These are phyloP conservation scores for Zymoseptoria passerinii DNA, from an alignment of 2,329 filamentous ascomycete genomes.

Conservation along the genomic window DNA sequence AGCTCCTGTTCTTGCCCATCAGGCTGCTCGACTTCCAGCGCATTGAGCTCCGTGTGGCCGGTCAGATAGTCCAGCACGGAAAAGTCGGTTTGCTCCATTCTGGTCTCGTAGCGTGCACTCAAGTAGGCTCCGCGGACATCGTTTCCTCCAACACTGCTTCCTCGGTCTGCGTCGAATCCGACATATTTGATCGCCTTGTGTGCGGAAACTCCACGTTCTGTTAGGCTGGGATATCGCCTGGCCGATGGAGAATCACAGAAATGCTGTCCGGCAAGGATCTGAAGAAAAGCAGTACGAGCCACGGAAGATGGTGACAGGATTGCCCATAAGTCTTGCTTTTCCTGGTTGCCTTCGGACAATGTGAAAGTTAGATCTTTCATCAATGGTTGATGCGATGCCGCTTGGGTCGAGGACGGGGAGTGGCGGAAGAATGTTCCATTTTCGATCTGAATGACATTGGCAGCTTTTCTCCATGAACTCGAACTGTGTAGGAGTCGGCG, in stretches of 20 bases:
- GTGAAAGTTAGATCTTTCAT: constrained; percentile 65
- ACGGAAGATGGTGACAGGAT: constrained; percentile 71
- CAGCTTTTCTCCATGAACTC: background rate
- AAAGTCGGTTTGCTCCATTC: constrained; percentile 80
- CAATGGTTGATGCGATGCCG: constrained; percentile 27
- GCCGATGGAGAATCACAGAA: constrained; percentile 67
- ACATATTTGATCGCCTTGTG: constrained; percentile 74
- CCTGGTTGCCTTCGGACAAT: constrained; percentile 47
- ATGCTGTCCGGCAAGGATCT: constrained; percentile 67
- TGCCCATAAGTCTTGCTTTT: constrained; percentile 60
- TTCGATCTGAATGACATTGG: constrained; percentile 52
- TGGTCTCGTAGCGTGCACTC: constrained; percentile 82
- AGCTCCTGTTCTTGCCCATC: constrained; percentile 44
- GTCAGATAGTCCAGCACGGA: constrained; percentile 71
- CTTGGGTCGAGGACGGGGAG: constrained; percentile 48
- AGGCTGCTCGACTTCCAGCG: constrained; percentile 46
- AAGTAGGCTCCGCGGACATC: constrained; percentile 68
- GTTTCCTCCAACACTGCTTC: constrained; percentile 44
- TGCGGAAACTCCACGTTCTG: constrained; percentile 49
- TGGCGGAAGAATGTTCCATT: constrained; percentile 78
- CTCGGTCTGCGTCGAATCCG: constrained; percentile 72
- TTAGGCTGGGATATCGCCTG: constrained; percentile 70
- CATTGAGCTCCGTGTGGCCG: constrained; percentile 77
- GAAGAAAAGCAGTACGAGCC: constrained; percentile 74
- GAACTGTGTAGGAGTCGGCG: constrained; percentile 11